Percentiles rank a stretch among this genome's conserved stretches.
Evolutionary conservation across 2,329 filamentous ascomycete genomes (phyloP).

Genomic region (Pseudogymnoascus sp.): DNA sequence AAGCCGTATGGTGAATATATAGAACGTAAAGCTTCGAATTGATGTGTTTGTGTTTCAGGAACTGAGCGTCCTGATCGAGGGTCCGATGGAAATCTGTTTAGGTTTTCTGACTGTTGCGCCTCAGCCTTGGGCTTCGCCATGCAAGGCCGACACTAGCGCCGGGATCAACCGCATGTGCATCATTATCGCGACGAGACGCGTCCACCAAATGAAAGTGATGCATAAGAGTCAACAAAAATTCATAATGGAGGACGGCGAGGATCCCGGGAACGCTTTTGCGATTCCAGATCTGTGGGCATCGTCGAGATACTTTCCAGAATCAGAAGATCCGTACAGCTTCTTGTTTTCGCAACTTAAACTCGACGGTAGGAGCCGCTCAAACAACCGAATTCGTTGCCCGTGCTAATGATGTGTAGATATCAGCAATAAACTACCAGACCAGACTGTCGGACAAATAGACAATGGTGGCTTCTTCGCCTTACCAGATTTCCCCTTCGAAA

Average conservation of each 20-base stretch:
- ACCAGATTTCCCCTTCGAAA: constrained; percentile 21
- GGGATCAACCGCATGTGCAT: constrained; percentile 12
- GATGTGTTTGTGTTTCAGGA: neutral
- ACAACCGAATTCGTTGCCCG: neutral
- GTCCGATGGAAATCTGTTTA: constrained; percentile 9
- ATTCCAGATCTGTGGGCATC: constrained; percentile 53
- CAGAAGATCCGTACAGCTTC: constrained; percentile 23
- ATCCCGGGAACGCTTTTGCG: constrained; percentile 48
- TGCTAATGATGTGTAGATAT: constrained; percentile 20
- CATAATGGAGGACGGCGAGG: constrained; percentile 33
- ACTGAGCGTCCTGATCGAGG: neutral
- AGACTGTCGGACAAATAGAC: neutral
- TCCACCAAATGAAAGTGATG: neutral
- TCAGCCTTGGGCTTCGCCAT: constrained; percentile 9
- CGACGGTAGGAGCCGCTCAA: constrained; percentile 18
- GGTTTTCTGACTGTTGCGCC: constrained; percentile 3
- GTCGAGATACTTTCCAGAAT: constrained; percentile 38
- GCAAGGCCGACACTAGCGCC: constrained; percentile 11
- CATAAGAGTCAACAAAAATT: constrained; percentile 15
- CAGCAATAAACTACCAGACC: constrained; percentile 19
- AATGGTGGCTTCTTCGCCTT: constrained; percentile 25
- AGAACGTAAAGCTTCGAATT: neutral
- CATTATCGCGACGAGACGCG: constrained; percentile 6
- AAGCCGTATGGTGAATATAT: constrained; percentile 1
- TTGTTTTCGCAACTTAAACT: constrained; percentile 27